A percentile compares a stretch with the other conserved stretches of the same genome.
phyloP scores from a whole-genome alignment of 1,284 basidiomycete genomes.

The Schizophyllum amplum region DNA sequence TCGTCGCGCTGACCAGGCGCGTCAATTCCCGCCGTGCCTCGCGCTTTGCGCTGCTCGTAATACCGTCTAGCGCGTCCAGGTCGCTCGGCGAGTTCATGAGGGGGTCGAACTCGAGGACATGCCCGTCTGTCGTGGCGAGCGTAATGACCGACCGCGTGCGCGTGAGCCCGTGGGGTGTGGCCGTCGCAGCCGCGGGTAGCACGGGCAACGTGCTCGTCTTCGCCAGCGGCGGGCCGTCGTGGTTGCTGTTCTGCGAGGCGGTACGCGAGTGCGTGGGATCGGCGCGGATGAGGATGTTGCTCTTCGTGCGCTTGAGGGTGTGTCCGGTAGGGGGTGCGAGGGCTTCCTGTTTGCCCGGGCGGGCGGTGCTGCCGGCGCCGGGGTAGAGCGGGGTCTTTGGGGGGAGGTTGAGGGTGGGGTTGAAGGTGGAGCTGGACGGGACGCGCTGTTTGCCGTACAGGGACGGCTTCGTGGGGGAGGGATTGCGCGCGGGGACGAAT shows the following conservation, averaged over 20 bases:
- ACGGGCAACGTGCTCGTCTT: conserved; percentile 10
- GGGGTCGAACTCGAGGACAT: conserved; percentile 73
- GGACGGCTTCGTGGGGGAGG: conserved; percentile 21
- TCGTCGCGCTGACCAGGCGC: conserved; percentile 56
- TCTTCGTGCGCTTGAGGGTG: conserved; percentile 41
- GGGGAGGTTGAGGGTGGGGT: conserved; percentile 45
- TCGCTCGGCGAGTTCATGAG: conserved; percentile 59
- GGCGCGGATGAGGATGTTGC: conserved; percentile 54
- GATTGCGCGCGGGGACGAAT: conserved; percentile 22
- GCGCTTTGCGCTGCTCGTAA: conserved; percentile 73
- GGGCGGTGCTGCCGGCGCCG: conserved; percentile 14
- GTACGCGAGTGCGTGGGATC: conserved; percentile 38
- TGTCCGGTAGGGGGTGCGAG: neutral
- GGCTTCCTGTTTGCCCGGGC: neutral
- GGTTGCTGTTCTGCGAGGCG: conserved; percentile 43
- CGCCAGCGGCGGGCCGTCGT: conserved; percentile 26
- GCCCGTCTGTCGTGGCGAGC: conserved; percentile 61
- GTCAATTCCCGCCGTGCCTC: conserved; percentile 69
- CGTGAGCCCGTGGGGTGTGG: conserved; percentile 14
- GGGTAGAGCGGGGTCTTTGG: conserved; percentile 58
- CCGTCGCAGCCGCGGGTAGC: conserved; percentile 9
- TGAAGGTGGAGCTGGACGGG: conserved; percentile 65
- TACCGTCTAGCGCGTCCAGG: conserved; percentile 65
- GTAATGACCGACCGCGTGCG: conserved; percentile 36
- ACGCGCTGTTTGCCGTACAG: conserved; percentile 29